Evolutionary conservation across 2,329 filamentous ascomycete species (phyloP).

Genomic region (Phaeosphaeriaceae sp.): DNA sequence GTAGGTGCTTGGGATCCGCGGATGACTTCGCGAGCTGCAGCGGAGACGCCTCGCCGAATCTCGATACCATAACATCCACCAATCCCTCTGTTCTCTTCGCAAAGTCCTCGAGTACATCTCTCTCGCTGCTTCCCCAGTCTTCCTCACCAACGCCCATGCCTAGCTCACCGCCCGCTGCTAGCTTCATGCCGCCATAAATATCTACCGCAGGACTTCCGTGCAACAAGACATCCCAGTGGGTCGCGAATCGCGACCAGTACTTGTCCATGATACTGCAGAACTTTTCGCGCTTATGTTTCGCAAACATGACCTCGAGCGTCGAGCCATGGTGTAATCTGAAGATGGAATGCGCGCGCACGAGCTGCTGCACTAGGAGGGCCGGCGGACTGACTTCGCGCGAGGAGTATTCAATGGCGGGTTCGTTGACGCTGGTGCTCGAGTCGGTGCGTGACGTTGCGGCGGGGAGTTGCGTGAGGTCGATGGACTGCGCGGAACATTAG

Average conservation of each 20-base stretch:
- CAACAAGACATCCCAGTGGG: conserved; percentile 84
- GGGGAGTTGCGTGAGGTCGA: conserved; percentile 80
- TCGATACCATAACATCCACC: conserved; percentile 85
- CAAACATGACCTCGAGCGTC: conserved; percentile 74
- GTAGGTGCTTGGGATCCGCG: conserved; percentile 29
- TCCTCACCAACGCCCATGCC: conserved; percentile 96
- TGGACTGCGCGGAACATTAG: conserved; percentile 61
- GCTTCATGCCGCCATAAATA: conserved; percentile 82
- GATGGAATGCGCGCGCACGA: conserved; percentile 79
- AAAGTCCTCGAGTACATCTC: conserved; percentile 91
- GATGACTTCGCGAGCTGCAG: conserved; percentile 33
- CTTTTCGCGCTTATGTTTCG: conserved; percentile 67
- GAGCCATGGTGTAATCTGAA: conserved; percentile 89
- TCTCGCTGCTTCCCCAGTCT: conserved; percentile 89
- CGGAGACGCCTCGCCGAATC: conserved; percentile 71
- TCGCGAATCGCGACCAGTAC: conserved; percentile 78
- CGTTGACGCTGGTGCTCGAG: conserved; percentile 21
- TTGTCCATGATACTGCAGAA: conserved; percentile 77
- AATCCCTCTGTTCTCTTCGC: conserved; percentile 80
- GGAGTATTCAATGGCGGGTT: conserved; percentile 75
- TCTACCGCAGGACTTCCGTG: conserved; percentile 86
- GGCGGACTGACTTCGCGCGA: conserved; percentile 88
- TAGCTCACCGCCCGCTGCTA: conserved; percentile 88
- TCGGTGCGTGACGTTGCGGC: conserved; percentile 43
- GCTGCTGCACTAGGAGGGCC: conserved; percentile 77